A percentile compares a stretch with the other conserved stretches of the same genome.
phyloP scores from a whole-genome alignment of 306 rosid genomes.

The Macrotyloma uniflorum region DNA sequence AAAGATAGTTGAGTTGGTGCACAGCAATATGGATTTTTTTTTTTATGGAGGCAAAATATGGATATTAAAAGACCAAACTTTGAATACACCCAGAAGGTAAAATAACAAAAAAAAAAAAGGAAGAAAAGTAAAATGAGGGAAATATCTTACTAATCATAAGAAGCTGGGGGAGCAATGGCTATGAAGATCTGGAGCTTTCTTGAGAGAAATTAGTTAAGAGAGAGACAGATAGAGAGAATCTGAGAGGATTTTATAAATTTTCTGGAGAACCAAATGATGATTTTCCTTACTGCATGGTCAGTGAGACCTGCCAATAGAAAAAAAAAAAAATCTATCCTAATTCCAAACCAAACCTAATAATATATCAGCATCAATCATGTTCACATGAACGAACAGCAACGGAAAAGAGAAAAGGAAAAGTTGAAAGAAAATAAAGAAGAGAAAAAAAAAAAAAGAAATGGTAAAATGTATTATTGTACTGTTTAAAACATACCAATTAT shows the following conservation, averaged over 20 bases:
- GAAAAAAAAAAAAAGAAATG: background rate
- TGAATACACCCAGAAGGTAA: slow-evolving; percentile 25
- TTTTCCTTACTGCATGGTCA: background rate
- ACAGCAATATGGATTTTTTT: background rate
- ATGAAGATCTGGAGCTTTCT: slow-evolving; percentile 48
- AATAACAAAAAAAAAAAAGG: background rate
- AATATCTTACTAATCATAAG: slow-evolving; percentile 58
- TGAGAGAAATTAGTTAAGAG: background rate
- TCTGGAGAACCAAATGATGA: slow-evolving; percentile 30
- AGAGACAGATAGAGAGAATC: background rate
- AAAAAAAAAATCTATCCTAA: background rate
- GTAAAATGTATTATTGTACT: background rate
- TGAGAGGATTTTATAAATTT: background rate
- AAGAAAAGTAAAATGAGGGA: background rate
- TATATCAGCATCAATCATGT: slow-evolving; percentile 22
- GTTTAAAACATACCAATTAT: background rate
- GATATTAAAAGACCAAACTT: slow-evolving; percentile 20
- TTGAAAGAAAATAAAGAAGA: background rate
- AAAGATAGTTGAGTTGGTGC: slow-evolving; percentile 22
- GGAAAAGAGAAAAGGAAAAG: slow-evolving; percentile 6
- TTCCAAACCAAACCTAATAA: slow-evolving; percentile 7
- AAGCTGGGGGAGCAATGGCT: slow-evolving; percentile 39
- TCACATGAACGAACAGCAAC: slow-evolving; percentile 30
- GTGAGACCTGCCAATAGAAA: slow-evolving; percentile 11
- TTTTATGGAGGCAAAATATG: background rate